Base-by-base conservation (phyloP, 306 rosid genomes). In the Gastrolobium villosum region DNA sequence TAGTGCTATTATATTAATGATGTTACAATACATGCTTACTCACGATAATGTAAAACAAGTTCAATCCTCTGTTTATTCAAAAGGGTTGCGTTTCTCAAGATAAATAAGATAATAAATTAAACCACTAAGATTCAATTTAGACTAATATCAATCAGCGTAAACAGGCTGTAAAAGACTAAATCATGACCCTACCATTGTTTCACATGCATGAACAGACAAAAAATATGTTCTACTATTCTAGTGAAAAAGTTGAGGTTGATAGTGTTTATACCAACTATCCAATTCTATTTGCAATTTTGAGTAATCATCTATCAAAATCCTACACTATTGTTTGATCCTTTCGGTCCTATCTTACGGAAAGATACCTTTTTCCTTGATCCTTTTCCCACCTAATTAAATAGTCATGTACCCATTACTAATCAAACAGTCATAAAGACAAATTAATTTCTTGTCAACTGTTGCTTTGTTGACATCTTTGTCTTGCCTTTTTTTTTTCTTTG, bases 181-280 rank as follows among this genome's bases (percentile, higher is more conserved):
- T 36, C 65, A 72, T 46, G 73, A 67, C 84, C 87, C 83, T 86
- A 82, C 85, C 78, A 67, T 52, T 43, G 66, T 66, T 76, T 79
- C 75, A 76, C 82, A 74, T 65, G 82, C 72, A 50, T 71, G 71
- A 71, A 48, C 10, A 55, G 40, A 77, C 43, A 76, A 70, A 2
- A 82, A 26, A 31, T 34, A 77, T 57, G 75, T 70, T 60, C 3
- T 28, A 56, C 67, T 56, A 8, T 72, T 77, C 65, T 34, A 36
- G 53, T 77, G 77, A 66, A 83, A 82, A 78, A 72, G 73, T 37
- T 56, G 59, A 54, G 56, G 56, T 76, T 76, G 76, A 67, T 54
- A 30, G 63, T 65, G 45, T 40, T 35, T 15, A 71, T 7, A 69
- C 28, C 82, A 41, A 74, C 44, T n/a, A 67, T 57, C 72, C 60